A percentile compares a stretch with the other conserved stretches of the same genome.
Evolutionary conservation across 176 grass and related monocot species (phyloP).

Genomic region (Panicum miliaceum): DNA sequence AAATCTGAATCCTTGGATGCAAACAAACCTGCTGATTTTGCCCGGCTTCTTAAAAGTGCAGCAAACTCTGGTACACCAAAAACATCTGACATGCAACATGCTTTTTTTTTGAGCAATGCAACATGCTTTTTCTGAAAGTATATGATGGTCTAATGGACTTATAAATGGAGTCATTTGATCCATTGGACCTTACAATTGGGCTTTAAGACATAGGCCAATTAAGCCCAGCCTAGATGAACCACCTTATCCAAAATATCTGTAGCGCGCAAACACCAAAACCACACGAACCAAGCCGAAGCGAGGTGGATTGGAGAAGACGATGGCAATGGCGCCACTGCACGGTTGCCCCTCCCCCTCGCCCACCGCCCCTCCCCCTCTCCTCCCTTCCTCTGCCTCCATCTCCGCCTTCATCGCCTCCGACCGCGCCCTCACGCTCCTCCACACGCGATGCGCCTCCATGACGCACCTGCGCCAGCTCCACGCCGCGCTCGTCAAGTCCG

Average conservation of each 20-base stretch:
- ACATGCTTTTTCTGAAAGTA: neutral
- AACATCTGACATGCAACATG: too few species aligned
- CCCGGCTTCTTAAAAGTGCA: too few species aligned
- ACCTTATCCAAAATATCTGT: slow-evolving; percentile 33
- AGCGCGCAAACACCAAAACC: neutral
- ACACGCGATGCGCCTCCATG: slow-evolving; percentile 68
- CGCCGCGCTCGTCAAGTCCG: slow-evolving; percentile 63
- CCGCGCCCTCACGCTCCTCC: slow-evolving; percentile 55
- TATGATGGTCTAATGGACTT: neutral
- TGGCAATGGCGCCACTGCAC: slow-evolving; percentile 43
- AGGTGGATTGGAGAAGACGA: neutral
- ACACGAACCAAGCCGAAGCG: neutral
- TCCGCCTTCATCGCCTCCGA: slow-evolving; percentile 62
- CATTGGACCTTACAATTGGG: neutral
- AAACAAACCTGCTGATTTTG: neutral
- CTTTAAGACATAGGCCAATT: neutral
- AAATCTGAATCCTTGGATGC: neutral
- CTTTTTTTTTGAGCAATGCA: too few species aligned
- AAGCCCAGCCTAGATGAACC: neutral
- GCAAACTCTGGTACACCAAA: too few species aligned
- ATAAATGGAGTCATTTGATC: too few species aligned
- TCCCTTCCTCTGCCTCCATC: slow-evolving; percentile 54
- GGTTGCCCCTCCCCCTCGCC: neutral
- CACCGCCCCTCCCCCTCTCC: slow-evolving; percentile 8
- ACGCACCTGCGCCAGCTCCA: slow-evolving; percentile 74